Percentiles rank a stretch among this genome's conserved stretches.
Evolutionary conservation across 306 rosid species (phyloP).

Genomic region (Mucuna pruriens): DNA sequence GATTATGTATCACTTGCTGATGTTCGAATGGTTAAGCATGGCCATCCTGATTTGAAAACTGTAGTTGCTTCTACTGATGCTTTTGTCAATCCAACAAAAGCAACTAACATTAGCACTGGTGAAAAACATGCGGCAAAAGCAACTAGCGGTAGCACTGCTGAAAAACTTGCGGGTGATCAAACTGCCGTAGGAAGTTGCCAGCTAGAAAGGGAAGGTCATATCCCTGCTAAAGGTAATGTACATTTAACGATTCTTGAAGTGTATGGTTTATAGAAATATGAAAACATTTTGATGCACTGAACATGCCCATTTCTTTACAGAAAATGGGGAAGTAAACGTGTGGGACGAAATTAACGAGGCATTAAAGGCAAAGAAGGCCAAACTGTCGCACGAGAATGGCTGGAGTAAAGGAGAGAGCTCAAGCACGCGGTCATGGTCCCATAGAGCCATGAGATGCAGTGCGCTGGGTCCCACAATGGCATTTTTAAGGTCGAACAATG

Average conservation of each 20-base stretch:
- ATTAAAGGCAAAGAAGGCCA: conserved; percentile 71
- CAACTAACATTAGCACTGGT: conserved; percentile 24
- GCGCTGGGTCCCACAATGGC: conserved; percentile 92
- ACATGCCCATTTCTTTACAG: conserved; percentile 50
- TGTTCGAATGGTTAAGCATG: conserved; percentile 45
- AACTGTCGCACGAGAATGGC: conserved; percentile 58
- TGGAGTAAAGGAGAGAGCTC: conserved; percentile 64
- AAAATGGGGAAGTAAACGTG: conserved; percentile 62
- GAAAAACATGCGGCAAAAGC: conserved; percentile 33
- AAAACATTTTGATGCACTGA: conserved; percentile 26
- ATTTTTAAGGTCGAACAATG: conserved; percentile 67
- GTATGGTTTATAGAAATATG: conserved; percentile 10
- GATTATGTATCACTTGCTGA: conserved; percentile 45
- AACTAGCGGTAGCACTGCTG: conserved; percentile 22
- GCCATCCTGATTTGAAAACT: conserved; percentile 29
- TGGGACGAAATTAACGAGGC: conserved; percentile 87
- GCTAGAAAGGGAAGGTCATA: conserved; percentile 39
- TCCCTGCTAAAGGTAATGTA: conserved; percentile 55
- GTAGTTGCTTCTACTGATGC: conserved; percentile 22
- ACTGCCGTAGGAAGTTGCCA: conserved; percentile 40
- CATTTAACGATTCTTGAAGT: background rate
- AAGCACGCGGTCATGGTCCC: conserved; percentile 63
- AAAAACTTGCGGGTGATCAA: conserved; percentile 23
- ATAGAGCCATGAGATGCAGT: conserved; percentile 74
- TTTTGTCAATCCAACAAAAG: conserved; percentile 34